Conservation (phyloP, 805 yeast genomes). For the Wickerhamiella dianesei region DNA sequence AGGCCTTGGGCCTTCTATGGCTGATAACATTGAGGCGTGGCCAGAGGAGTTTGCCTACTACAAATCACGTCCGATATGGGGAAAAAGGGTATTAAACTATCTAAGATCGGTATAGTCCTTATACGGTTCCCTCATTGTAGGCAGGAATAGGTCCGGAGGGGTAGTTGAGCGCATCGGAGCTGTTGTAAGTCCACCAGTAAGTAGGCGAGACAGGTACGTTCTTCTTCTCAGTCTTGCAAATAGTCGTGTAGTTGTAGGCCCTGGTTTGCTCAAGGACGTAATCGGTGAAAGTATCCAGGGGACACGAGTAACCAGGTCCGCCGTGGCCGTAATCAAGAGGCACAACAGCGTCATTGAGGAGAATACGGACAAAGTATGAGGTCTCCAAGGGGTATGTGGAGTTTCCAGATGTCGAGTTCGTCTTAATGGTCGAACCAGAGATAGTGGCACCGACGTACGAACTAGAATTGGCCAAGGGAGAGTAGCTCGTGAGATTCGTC, state of each 20-base stretch:
- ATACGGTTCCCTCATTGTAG: neutral
- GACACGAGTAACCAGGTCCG: constrained; percentile 41
- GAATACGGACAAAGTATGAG: constrained; percentile 32
- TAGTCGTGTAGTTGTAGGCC: neutral
- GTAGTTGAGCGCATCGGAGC: neutral
- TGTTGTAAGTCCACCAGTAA: neutral
- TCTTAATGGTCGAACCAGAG: constrained; percentile 9
- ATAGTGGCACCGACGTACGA: constrained; percentile 5
- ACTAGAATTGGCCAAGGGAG: constrained; percentile 10
- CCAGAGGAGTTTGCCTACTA: constrained; percentile 46
- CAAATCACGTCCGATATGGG: constrained; percentile 56
- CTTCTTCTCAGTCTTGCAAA: neutral
- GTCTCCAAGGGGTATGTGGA: constrained; percentile 1
- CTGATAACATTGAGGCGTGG: constrained; percentile 51
- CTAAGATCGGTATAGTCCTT: constrained; percentile 3
- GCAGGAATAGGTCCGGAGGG: neutral
- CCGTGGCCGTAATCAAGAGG: constrained; percentile 35
- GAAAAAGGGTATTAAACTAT: constrained; percentile 20
- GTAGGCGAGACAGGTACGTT: neutral
- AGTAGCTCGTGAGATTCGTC: constrained; percentile 7
- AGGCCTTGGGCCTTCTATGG: constrained; percentile 37
- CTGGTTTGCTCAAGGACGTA: neutral
- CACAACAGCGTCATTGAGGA: constrained; percentile 41
- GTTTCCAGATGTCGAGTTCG: neutral
- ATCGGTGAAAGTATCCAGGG: constrained; percentile 18